These are phyloP conservation scores for Talaromyces sp. DNA, from an alignment of 2,329 filamentous ascomycete genomes.

Conservation along the genomic window DNA sequence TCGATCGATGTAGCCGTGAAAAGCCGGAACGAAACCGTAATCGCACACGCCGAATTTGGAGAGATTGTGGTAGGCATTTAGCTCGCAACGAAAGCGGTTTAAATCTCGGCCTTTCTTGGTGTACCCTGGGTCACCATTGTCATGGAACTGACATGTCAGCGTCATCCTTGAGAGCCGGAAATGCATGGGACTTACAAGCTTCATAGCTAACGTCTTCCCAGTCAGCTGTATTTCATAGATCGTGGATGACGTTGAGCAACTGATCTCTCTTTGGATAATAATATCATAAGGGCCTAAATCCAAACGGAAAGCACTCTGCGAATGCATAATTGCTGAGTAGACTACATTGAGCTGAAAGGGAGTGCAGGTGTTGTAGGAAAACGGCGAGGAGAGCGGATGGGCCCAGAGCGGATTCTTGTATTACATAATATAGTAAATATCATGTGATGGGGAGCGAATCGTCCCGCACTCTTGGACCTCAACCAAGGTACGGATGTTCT, in stretches of 20 bases:
- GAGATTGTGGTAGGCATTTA: conserved; percentile 25
- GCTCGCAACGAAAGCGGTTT: conserved; percentile 28
- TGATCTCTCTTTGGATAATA: not conserved
- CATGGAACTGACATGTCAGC: conserved; percentile 22
- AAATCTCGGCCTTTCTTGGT: conserved; percentile 26
- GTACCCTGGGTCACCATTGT: conserved; percentile 29
- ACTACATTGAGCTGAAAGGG: too few species aligned
- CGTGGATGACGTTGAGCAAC: conserved; percentile 6
- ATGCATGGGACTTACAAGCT: conserved; percentile 4
- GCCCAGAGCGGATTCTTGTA: too few species aligned
- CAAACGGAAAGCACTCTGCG: too few species aligned
- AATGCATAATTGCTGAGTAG: too few species aligned
- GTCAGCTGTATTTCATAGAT: not conserved
- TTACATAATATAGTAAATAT: too few species aligned
- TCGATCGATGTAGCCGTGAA: conserved; percentile 26
- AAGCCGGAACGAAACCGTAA: conserved; percentile 24
- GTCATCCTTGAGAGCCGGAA: not conserved
- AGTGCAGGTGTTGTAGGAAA: too few species aligned
- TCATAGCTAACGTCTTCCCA: not conserved
- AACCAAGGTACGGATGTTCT: too few species aligned
- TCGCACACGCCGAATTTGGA: conserved; percentile 18
- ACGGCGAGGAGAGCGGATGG: too few species aligned
- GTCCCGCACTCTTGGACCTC: too few species aligned
- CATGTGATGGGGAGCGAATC: too few species aligned
- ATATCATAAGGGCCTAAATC: not conserved